Evolutionary conservation across 768 basidiomycete species (phyloP).

Genomic region (Lyophyllum decastes): DNA sequence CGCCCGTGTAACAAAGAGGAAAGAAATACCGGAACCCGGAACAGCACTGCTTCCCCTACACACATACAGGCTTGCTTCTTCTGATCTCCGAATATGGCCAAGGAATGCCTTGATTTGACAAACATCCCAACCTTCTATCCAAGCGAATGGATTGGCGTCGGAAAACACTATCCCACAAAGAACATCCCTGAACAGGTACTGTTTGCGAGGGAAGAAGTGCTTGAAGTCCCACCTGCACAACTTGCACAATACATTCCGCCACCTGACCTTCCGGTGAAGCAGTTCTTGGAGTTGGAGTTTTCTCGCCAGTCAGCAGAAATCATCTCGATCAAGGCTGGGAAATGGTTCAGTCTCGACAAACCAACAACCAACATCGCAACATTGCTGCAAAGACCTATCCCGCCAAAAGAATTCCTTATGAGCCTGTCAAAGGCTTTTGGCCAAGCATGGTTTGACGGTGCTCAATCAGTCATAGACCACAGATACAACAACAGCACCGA

Average conservation of each 20-base stretch:
- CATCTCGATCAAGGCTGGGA: not conserved
- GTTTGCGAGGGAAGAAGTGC: not conserved
- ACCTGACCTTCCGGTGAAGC: not conserved
- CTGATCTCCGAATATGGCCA: too few relatives aligned
- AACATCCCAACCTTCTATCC: not conserved
- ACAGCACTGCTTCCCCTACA: too few relatives aligned
- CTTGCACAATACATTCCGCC: not conserved
- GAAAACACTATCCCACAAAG: not conserved
- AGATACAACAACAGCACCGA: too few relatives aligned
- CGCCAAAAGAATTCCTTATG: not conserved
- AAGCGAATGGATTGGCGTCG: not conserved
- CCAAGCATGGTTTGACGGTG: conserved; percentile 7
- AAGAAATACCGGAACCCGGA: too few relatives aligned
- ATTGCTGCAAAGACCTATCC: not conserved
- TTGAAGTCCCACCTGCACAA: not conserved
- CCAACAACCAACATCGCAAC: not conserved
- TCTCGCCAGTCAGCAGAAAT: not conserved
- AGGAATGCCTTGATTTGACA: not conserved
- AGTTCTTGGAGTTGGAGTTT: not conserved
- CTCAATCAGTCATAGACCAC: conserved; percentile 1
- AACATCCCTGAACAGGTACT: not conserved
- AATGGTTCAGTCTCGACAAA: conserved; percentile 1
- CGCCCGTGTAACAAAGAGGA: too few relatives aligned
- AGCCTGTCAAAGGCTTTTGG: not conserved
- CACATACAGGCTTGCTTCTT: too few relatives aligned